These are phyloP conservation scores for Ogataea hybrid DNA, from an alignment of 1,139 yeast genomes.

Conservation along the genomic window DNA sequence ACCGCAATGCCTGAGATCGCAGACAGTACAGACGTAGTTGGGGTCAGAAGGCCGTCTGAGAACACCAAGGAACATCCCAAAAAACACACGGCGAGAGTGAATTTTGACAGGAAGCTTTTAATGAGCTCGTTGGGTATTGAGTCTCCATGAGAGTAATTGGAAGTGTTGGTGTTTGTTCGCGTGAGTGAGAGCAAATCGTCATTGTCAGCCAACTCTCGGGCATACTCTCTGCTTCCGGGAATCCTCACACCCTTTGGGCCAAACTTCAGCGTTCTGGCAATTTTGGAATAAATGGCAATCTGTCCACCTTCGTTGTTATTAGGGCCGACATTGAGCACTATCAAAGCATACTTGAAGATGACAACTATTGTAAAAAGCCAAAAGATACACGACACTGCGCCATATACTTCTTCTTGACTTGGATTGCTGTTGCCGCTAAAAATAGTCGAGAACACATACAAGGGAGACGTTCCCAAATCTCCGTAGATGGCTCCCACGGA, in stretches of 20 bases:
- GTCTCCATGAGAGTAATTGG: slow-evolving; percentile 21
- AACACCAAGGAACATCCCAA: slow-evolving; percentile 55
- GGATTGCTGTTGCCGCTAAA: slow-evolving; percentile 33
- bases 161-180: slow-evolving; percentile 39
- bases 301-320: slow-evolving; percentile 64
- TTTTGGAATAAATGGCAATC: slow-evolving; percentile 56
- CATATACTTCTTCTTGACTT: slow-evolving; percentile 41
- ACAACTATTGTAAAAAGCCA: slow-evolving; percentile 55
- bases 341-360: slow-evolving; percentile 46
- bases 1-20: slow-evolving; percentile 50
- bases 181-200: slow-evolving; percentile 37
- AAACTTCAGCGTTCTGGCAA: slow-evolving; percentile 46
- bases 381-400: slow-evolving; percentile 52
- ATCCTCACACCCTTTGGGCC: slow-evolving; percentile 48
- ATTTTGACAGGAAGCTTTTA: slow-evolving; percentile 33
- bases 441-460: slow-evolving; percentile 50
- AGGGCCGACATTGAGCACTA: slow-evolving; percentile 51
- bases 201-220: slow-evolving; percentile 28
- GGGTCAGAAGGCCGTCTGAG: slow-evolving; percentile 60
- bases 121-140: slow-evolving; percentile 14
- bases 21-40: slow-evolving; percentile 58
- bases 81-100: slow-evolving; percentile 44
- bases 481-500: slow-evolving; percentile 61
- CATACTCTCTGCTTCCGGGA: slow-evolving; percentile 34
- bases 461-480: slow-evolving; percentile 60